Evolutionary conservation across 306 rosid species (phyloP), one percentile per base, ranked within the genome.

Genomic region (Sindora glabra): DNA sequence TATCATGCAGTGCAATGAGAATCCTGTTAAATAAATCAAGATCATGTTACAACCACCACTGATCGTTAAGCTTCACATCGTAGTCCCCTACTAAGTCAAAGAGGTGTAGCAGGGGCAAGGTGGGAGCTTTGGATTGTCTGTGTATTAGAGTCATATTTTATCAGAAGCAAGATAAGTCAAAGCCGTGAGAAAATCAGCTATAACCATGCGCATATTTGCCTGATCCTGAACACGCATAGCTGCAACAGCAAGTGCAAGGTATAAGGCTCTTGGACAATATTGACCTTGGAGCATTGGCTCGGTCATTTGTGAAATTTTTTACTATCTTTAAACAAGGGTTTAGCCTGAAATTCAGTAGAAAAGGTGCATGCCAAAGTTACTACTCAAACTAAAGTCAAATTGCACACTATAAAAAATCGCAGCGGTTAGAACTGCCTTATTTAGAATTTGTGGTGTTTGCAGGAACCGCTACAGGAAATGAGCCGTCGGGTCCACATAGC

Each of bases 121-220:
- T 75, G 83, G 44, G 94, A 73, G 75, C 77, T 69, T 61, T 80
- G 92, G 45, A 64, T 79, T 8, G 70, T 70, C 45, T 74, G 72
- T 3, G 83, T 68, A 69, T 76, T 73, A 3, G 83, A 73, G 45
- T 83, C 83, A 39, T 72, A 74, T 58, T 62, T 79, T 63, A n/a
- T 92, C 95, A 9, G 82, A 52, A 65, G 98, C 88, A 60, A 92
- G 98, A 74, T 92, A 92, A 52, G 80, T 63, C 68, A 92, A 69
- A 71, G 96, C 96, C 21, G 95, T 92, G 75, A 88, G 95, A 37
- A 92, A 95, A 71, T 92, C 98, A 39, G 90, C 95, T 57, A 92
- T 76, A 21, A 81, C 94, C 0, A 90, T 95, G 10, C 98, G 83
- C 88, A 84, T 80, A 75, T 74, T 74, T 54, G 95, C 94, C 79